A percentile compares a stretch with the other conserved stretches of the same genome.
Conservation (phyloP, 164 flowering plant genomes). For the Macadamia tetraphylla region DNA sequence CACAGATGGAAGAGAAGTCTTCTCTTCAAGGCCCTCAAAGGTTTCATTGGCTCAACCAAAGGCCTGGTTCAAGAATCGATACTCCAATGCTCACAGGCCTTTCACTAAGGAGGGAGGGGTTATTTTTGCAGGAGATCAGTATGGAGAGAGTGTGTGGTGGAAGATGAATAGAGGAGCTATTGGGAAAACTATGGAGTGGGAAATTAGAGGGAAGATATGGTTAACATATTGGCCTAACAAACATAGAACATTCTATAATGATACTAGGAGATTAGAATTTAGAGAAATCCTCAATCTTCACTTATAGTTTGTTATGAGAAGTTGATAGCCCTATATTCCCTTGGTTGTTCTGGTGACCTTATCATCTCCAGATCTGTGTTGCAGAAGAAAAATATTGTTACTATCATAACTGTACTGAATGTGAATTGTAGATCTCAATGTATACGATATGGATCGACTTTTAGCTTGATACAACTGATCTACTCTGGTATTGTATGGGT, state of each 20-base stretch:
- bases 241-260: slow-evolving; percentile 49
- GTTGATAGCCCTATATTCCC: neutral
- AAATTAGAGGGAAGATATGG: slow-evolving; percentile 72
- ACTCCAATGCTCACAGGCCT: slow-evolving; percentile 65
- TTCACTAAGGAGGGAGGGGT: slow-evolving; percentile 90
- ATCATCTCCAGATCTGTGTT: too few species aligned
- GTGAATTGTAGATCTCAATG: too few species aligned
- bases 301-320: slow-evolving; percentile 18
- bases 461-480: too few species aligned
- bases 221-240: slow-evolving; percentile 91
- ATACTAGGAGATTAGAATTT: slow-evolving; percentile 72
- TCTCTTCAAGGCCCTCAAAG: slow-evolving; percentile 66
- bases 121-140: slow-evolving; percentile 81
- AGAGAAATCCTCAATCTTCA: slow-evolving; percentile 46
- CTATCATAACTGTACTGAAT: too few species aligned
- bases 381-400: too few species aligned
- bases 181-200: slow-evolving; percentile 82
- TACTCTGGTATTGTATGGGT: too few species aligned
- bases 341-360: too few species aligned
- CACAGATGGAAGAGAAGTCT: slow-evolving; percentile 70
- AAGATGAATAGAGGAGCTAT: slow-evolving; percentile 50
- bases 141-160: slow-evolving; percentile 79
- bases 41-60: slow-evolving; percentile 51
- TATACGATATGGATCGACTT: too few species aligned
- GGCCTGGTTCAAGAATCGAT: slow-evolving; percentile 80